Percentiles rank a stretch among this genome's conserved stretches.
Evolutionary conservation across 345 rosid species (phyloP).

Genomic region (Populus tremula): DNA sequence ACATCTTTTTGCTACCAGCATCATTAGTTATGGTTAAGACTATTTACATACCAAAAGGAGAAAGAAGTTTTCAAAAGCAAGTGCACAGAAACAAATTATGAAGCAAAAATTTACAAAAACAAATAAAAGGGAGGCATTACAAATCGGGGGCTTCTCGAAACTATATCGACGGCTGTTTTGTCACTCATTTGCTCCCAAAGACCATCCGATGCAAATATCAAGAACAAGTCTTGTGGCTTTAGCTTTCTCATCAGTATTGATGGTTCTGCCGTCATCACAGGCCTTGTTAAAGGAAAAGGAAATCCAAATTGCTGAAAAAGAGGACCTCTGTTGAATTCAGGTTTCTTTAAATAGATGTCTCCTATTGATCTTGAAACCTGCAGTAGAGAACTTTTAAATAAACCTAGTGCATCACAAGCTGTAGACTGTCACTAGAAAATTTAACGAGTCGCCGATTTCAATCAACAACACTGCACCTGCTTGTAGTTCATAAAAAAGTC

Average conservation of each 20-base stretch:
- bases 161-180: slow-evolving; percentile 44
- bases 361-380: slow-evolving; percentile 60
- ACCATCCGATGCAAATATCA: slow-evolving; percentile 58
- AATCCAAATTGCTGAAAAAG: slow-evolving; percentile 38
- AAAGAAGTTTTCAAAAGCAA: not conserved
- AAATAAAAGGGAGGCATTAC: slow-evolving; percentile 22
- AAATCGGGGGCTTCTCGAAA: slow-evolving; percentile 36
- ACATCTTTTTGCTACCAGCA: not conserved
- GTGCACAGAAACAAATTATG: not conserved
- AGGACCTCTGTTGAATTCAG: slow-evolving; percentile 37
- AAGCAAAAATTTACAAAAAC: not conserved
- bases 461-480: slow-evolving; percentile 2
- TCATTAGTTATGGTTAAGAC: no score
- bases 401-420: slow-evolving; percentile 3
- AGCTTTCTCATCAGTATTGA: slow-evolving; percentile 38
- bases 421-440: not conserved
- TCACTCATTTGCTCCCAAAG: slow-evolving; percentile 60
- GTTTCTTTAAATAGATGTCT: slow-evolving; percentile 51
- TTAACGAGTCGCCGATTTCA: not conserved
- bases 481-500: not conserved
- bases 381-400: not conserved
- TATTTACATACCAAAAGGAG: not conserved
- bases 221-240: slow-evolving; percentile 38
- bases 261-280: slow-evolving; percentile 55
- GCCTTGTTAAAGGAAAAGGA: slow-evolving; percentile 34